Percentiles rank a stretch among this genome's conserved stretches.
These are phyloP conservation scores for Vitellaria paradoxa DNA, from an alignment of 179 eudicot genomes.

Conservation along the genomic window DNA sequence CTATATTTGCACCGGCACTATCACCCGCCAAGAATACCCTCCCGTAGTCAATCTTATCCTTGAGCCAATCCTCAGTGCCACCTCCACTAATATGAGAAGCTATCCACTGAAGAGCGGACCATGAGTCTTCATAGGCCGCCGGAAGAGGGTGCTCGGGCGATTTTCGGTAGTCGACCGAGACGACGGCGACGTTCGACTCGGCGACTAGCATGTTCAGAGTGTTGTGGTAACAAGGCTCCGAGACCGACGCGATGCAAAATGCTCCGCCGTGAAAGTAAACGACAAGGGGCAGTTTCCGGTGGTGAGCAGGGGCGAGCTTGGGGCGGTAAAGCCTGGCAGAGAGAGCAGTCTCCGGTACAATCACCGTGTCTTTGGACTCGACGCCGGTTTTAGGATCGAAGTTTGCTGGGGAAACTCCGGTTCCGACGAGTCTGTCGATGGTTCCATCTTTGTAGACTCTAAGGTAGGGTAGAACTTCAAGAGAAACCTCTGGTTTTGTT, in stretches of 20 bases:
- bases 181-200: slow-evolving; percentile 18
- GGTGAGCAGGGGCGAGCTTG: background rate
- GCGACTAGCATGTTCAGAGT: slow-evolving; percentile 20
- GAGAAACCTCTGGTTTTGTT: background rate
- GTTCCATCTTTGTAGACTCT: slow-evolving; percentile 29
- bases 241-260: slow-evolving; percentile 24
- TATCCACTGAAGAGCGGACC: slow-evolving; percentile 32
- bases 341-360: slow-evolving; percentile 26
- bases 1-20: too few species aligned
- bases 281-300: slow-evolving; percentile 27
- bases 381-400: slow-evolving; percentile 28
- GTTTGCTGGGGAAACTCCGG: slow-evolving; percentile 19
- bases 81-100: slow-evolving; percentile 15
- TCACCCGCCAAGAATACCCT: too few species aligned
- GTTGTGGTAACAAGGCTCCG: slow-evolving; percentile 25
- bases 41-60: too few species aligned
- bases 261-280: slow-evolving; percentile 43
- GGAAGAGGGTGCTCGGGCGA: slow-evolving; percentile 45
- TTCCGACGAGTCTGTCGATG: slow-evolving; percentile 13
- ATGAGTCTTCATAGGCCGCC: slow-evolving; percentile 31
- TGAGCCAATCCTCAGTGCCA: slow-evolving; percentile 30
- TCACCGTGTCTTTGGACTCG: slow-evolving; percentile 26
- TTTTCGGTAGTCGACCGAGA: slow-evolving; percentile 31
- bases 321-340: slow-evolving; percentile 35
- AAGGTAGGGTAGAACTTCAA: slow-evolving; percentile 12